These are phyloP conservation scores for Malus fusca DNA, from an alignment of 306 rosid species.

Conservation along the genomic window DNA sequence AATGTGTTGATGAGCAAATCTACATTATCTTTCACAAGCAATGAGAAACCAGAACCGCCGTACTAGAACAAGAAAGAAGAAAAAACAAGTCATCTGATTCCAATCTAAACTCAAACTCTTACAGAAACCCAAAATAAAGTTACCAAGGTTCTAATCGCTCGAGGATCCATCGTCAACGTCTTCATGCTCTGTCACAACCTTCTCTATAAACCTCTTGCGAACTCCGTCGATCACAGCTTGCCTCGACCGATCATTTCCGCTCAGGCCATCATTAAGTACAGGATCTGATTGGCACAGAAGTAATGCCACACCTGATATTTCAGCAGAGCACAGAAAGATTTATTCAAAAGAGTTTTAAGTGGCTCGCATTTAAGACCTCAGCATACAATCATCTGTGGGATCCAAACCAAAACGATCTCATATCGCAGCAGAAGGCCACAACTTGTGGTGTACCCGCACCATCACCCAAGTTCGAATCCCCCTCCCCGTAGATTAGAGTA, in stretches of 20 bases:
- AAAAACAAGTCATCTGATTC: slow-evolving; percentile 14
- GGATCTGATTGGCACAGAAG: slow-evolving; percentile 88
- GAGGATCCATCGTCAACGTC: slow-evolving; percentile 63
- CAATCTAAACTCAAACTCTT: not conserved
- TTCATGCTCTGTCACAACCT: slow-evolving; percentile 72
- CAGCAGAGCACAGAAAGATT: slow-evolving; percentile 6
- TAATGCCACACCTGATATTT: slow-evolving; percentile 69
- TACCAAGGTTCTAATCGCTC: slow-evolving; percentile 51
- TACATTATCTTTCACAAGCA: not conserved
- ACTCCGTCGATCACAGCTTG: slow-evolving; percentile 74
- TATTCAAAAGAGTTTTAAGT: not conserved
- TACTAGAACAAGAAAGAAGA: slow-evolving; percentile 2
- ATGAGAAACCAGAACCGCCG: not conserved
- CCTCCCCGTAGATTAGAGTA: too few species aligned
- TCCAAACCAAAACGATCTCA: too few species aligned
- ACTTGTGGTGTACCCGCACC: too few species aligned
- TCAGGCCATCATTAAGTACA: slow-evolving; percentile 75
- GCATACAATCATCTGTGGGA: not conserved
- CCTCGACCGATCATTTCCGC: slow-evolving; percentile 49
- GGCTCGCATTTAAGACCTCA: not conserved
- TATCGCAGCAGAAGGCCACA: too few species aligned
- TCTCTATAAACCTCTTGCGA: slow-evolving; percentile 69
- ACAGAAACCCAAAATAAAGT: slow-evolving; percentile 3
- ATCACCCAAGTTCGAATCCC: too few species aligned
- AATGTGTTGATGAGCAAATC: too few species aligned